Base-by-base conservation (phyloP, 2,329 filamentous ascomycete genomes). In the Herpotrichia juniperi region DNA sequence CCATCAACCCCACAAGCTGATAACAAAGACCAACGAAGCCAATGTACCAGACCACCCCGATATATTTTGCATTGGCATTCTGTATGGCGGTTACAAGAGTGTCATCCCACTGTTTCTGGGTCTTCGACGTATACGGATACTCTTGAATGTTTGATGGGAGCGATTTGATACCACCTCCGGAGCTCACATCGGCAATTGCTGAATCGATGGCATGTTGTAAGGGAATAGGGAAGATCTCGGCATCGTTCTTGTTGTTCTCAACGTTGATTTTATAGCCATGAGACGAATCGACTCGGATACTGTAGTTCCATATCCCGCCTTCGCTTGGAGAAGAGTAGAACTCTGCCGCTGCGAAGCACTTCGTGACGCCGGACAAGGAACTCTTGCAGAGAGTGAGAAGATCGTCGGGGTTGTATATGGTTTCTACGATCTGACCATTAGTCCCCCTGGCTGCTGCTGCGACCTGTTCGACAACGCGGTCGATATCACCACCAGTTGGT, bases 11-110 rank as follows among this genome's bases (percentile, higher is more conserved):
- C 0, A 90, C 89, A 51, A 94, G 78, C 63, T 96, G 91, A 68
- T 96, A 96, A 42, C 85, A 86, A 22, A 96, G 82, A 48, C 89
- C 90, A 35, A 93, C 84, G 54, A 93, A 82, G n/a, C 85, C 87
- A 39, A 91, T 83, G 59, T 93, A 85, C 68, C 93, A 92, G 0
- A 86, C 85, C 21, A 94, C 85, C 12, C 80, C 90, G 51, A 96
- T 78, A 56, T 89, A 88, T 59, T 87, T 84, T 59, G 88, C 86
- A 54, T 94, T 83, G 2, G 84, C 79, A 3, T 79, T 77, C 79
- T 91, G 90, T 67, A 91, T 96, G 1, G 79, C 69, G 9, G 81
- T 78, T 8, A 88, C 83, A 51, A 94, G 87, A 3, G 81, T 70
- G 14, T 84, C 79, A 6, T 83, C 76, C 22, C 88, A 83, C 71